These are phyloP conservation scores for Wickerhamomyces sp. DNA, from an alignment of 1,139 yeast genomes.

Conservation along the genomic window DNA sequence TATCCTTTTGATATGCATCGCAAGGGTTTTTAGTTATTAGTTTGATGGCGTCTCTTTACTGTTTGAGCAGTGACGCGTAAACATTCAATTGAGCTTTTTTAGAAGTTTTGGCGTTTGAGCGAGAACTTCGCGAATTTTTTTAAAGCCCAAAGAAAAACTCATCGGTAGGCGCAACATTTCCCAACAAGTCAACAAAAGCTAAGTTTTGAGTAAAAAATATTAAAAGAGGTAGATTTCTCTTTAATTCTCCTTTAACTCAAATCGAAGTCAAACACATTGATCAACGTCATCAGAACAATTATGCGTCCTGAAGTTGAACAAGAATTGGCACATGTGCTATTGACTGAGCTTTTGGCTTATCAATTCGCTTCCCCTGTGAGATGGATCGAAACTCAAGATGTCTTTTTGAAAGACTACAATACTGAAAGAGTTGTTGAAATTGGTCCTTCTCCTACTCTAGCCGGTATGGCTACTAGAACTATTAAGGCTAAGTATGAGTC, in stretches of 20 bases:
- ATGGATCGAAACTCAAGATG: conserved; percentile 99
- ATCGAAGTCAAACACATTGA: neutral
- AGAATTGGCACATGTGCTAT: conserved; percentile 89
- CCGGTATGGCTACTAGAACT: conserved; percentile 98
- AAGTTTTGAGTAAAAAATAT: neutral
- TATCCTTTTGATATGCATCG: conserved; percentile 46
- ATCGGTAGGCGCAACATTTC: conserved; percentile 1
- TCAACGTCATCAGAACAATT: conserved; percentile 2
- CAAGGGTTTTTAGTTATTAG: too few relatives aligned
- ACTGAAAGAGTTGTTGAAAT: conserved; percentile 97
- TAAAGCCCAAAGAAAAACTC: neutral
- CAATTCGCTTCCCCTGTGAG: conserved; percentile 99
- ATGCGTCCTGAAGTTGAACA: conserved; percentile 99
- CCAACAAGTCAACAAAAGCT: conserved; percentile 1
- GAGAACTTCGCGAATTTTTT: neutral
- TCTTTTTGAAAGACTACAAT: conserved; percentile 86
- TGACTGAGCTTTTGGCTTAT: conserved; percentile 94
- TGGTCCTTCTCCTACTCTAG: conserved; percentile 97
- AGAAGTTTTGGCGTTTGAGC: neutral
- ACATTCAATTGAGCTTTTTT: neutral
- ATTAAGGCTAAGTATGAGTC: conserved; percentile 95
- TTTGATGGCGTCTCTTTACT: too few relatives aligned
- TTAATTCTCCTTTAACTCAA: neutral
- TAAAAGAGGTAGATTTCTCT: neutral
- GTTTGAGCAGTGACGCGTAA: too few relatives aligned